Percentiles rank a stretch among this genome's conserved stretches.
Evolutionary conservation across 1,284 basidiomycete genomes (phyloP).

Genomic region (Erythrobasidium hasegawianum): DNA sequence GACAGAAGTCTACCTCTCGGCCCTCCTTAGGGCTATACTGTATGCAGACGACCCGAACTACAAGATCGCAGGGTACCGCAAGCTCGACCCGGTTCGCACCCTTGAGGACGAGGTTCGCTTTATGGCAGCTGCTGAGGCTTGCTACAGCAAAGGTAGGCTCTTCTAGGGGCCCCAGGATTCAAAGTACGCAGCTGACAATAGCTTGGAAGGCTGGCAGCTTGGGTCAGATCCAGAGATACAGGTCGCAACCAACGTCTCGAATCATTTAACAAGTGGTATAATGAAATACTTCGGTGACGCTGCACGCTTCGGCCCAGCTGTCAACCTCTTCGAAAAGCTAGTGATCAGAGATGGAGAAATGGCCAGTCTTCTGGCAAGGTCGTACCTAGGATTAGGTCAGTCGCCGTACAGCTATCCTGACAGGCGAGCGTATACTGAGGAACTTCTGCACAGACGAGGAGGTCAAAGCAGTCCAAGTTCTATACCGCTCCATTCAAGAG

Average conservation of each 20-base stretch:
- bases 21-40: conserved; percentile 81
- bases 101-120: conserved; percentile 86
- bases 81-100: conserved; percentile 88
- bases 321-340: conserved; percentile 92
- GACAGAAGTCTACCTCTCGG: conserved; percentile 96
- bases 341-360: conserved; percentile 82
- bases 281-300: conserved; percentile 97
- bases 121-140: conserved; percentile 79
- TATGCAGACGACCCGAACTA: conserved; percentile 95
- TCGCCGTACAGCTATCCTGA: no score
- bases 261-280: conserved; percentile 89
- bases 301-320: conserved; percentile 78
- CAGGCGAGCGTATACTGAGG: background rate
- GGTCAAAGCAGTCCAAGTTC: conserved; percentile 94
- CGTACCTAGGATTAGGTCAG: conserved; percentile 96
- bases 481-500: conserved; percentile 75
- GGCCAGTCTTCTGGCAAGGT: conserved; percentile 76
- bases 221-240: conserved; percentile 98
- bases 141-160: conserved; percentile 82
- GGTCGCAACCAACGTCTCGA: conserved; percentile 94
- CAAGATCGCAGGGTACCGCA: conserved; percentile 86
- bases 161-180: no score
- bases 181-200: no score
- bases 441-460: conserved; percentile 71
- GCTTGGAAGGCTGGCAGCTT: conserved; percentile 79